Base-by-base conservation (phyloP, 441 rosid species). In the Adansonia madagascariensis region DNA sequence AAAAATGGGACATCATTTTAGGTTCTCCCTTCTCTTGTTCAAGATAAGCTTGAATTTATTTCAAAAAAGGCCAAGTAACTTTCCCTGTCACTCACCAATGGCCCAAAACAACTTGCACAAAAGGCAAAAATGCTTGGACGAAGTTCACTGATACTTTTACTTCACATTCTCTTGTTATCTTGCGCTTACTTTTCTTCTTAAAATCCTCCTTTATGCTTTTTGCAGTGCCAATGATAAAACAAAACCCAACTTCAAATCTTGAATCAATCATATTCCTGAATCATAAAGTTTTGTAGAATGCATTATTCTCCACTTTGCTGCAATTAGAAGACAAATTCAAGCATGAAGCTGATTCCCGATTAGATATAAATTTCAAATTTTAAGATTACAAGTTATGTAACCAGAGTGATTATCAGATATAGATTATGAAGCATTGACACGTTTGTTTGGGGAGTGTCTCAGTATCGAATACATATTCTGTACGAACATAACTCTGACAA, bases 1-100 rank as follows among this genome's bases (percentile, higher is more conserved):
- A 24, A 62, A 64, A 41, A 52, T 65, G 1, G 6, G 77, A 47
- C 9, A 60, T 67, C 43, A 1, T 44, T 80, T 5, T 17, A n/a
- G 14, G 35, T 53, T 46, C 35, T 64, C 52, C n/a, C 46, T 44
- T 20, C 17, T 5, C 43, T 39, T 39, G 4, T 39, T 35, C 52
- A 46, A 27, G 80, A 79, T 75, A 81, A 77, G 66, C 80, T 75
- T 68, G 74, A 79, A 62, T 59, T 11, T 50, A 12, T 12, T 41
- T 64, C 73, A 7, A 10, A 59, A 46, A 69, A 57, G 50, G 77
- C 4, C 63, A 44, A 46, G 55, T 49, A 77, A 41, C 76, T 67
- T 78, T 79, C 82, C n/a, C 74, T 77, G 77, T 77, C 78, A 59
- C 20, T 50, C 50, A 31, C 43, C 24, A 52, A 69, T 35, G 74